These are phyloP conservation scores for Ceriops decandra DNA, from an alignment of 345 rosid genomes.

Conservation along the genomic window DNA sequence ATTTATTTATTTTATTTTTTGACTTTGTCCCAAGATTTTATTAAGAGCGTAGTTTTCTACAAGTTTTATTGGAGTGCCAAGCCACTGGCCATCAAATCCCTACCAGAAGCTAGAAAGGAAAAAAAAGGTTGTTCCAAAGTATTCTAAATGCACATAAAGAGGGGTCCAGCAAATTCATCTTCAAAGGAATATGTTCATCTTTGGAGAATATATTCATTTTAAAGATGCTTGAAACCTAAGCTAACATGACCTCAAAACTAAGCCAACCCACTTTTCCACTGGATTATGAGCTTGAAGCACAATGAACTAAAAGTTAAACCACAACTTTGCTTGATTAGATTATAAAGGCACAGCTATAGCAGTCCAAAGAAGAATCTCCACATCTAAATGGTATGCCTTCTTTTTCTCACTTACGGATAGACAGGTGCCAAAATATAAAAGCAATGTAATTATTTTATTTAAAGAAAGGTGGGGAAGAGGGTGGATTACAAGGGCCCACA, in stretches of 20 bases:
- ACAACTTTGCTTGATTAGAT: constrained; percentile 46
- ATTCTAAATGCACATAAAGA: constrained; percentile 23
- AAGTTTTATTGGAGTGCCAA: no score
- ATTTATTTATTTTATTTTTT: no score
- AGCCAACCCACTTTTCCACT: constrained; percentile 48
- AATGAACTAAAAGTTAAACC: constrained; percentile 55
- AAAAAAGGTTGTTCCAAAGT: constrained; percentile 18
- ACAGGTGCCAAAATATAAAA: constrained; percentile 25
- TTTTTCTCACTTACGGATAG: constrained; percentile 12
- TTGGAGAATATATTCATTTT: constrained; percentile 53
- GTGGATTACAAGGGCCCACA: no score
- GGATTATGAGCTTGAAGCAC: constrained; percentile 19
- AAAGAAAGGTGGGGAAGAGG: no score
- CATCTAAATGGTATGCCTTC: constrained; percentile 19
- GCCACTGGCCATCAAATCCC: no score
- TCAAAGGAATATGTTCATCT: constrained; percentile 75
- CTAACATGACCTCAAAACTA: constrained; percentile 57
- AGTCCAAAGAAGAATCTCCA: constrained; percentile 36
- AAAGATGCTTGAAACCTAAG: constrained; percentile 91
- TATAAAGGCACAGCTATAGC: constrained; percentile 19
- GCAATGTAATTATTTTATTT: neutral
- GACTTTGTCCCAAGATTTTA: no score
- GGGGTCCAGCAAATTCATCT: constrained; percentile 36
- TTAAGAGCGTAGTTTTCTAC: no score
- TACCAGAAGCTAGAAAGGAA: neutral